A percentile compares a stretch with the other conserved stretches of the same genome.
These are phyloP conservation scores for Crassisporium funariophilum DNA, from an alignment of 768 basidiomycete genomes.

Conservation along the genomic window DNA sequence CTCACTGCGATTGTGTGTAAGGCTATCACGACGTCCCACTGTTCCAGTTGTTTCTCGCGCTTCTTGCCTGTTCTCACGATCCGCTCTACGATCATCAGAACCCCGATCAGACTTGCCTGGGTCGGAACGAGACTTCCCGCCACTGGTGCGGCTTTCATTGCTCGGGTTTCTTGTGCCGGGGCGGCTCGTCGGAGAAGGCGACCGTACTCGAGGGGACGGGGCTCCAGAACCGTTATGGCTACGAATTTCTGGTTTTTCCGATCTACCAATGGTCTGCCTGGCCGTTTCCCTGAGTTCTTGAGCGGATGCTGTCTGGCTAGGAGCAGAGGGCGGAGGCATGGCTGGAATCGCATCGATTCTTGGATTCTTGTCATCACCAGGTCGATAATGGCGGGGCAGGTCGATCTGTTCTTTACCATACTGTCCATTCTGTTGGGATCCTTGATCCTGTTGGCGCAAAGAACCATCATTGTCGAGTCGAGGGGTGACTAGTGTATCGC, in stretches of 20 bases:
- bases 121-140: slow-evolving; percentile 59
- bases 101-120: slow-evolving; percentile 47
- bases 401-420: slow-evolving; percentile 20
- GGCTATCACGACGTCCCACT: slow-evolving; percentile 48
- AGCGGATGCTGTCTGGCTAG: slow-evolving; percentile 77
- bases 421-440: slow-evolving; percentile 12
- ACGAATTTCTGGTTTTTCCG: slow-evolving; percentile 45
- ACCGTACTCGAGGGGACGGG: slow-evolving; percentile 64
- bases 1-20: slow-evolving; percentile 55
- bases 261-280: slow-evolving; percentile 59
- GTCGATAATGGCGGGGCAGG: slow-evolving; percentile 40
- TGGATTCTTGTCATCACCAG: slow-evolving; percentile 40
- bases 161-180: slow-evolving; percentile 74
- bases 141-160: slow-evolving; percentile 71
- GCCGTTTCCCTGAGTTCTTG: slow-evolving; percentile 83
- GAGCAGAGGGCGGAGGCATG: slow-evolving; percentile 80
- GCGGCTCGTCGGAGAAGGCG: slow-evolving; percentile 64
- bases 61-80: slow-evolving; percentile 54
- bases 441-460: slow-evolving; percentile 12
- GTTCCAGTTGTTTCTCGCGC: slow-evolving; percentile 40
- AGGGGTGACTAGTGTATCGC: no score
- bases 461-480: no score
- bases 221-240: slow-evolving; percentile 52
- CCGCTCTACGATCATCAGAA: slow-evolving; percentile 54
- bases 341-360: slow-evolving; percentile 41